Evolutionary conservation across 495 filamentous ascomycete species (phyloP).

Genomic region (Usnea hakonensis): DNA sequence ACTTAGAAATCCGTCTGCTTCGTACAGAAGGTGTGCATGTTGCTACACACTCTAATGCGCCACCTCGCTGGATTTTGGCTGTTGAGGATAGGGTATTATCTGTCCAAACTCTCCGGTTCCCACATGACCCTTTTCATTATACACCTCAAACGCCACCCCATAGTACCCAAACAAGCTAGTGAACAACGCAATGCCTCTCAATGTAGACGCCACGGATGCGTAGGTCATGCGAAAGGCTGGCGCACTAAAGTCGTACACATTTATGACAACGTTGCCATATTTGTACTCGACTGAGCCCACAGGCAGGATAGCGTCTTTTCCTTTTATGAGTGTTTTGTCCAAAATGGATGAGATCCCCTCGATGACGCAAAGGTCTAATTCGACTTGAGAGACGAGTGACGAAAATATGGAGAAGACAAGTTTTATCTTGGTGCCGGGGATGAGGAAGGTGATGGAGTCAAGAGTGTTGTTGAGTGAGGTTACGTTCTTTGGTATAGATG

Average conservation of each 20-base stretch:
- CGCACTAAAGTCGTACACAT: background rate
- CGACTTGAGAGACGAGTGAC: background rate
- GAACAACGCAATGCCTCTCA: slow-evolving; percentile 11
- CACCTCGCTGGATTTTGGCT: no score
- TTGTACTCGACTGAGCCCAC: background rate
- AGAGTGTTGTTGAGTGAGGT: background rate
- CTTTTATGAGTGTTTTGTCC: background rate
- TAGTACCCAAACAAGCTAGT: slow-evolving; percentile 1
- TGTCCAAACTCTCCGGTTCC: background rate
- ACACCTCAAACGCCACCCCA: background rate
- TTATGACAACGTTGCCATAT: slow-evolving; percentile 8
- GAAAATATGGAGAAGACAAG: background rate
- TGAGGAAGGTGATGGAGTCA: slow-evolving; percentile 3
- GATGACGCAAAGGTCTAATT: slow-evolving; percentile 7
- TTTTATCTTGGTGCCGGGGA: background rate
- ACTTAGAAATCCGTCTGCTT: no score
- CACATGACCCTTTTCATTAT: background rate
- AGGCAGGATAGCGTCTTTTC: background rate
- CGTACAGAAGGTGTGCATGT: no score
- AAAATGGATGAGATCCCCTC: background rate
- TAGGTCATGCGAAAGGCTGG: background rate
- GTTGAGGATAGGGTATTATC: no score
- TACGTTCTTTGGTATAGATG: background rate
- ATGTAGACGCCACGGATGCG: background rate
- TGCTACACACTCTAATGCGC: no score